Conservation (phyloP, 305 asterid genomes). For the Fraxinus nigra region DNA sequence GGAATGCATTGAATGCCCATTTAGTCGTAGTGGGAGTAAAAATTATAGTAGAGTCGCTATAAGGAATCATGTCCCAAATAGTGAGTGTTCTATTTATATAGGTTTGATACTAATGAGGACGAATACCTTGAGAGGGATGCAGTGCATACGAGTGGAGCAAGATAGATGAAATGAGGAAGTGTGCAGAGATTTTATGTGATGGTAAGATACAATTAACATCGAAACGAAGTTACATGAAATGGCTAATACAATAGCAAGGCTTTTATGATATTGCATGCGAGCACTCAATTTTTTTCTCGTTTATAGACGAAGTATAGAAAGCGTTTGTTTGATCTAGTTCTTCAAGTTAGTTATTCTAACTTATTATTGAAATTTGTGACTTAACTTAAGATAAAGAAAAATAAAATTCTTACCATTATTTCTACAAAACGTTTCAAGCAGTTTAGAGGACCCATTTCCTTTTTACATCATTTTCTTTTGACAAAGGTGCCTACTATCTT, state of each 20-base stretch:
- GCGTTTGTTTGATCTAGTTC: not conserved
- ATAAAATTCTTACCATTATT: not conserved
- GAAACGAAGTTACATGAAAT: not conserved
- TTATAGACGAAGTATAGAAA: not conserved
- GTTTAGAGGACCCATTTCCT: not conserved
- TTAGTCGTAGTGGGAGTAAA: not conserved
- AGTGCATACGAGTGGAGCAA: not conserved
- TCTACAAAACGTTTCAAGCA: not conserved
- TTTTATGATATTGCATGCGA: not conserved
- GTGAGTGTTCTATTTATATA: not conserved
- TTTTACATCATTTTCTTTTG: not conserved
- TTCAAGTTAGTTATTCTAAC: not conserved
- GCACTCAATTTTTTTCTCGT: not conserved
- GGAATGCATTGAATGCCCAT: not conserved
- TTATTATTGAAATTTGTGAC: not conserved
- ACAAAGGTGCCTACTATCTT: not conserved
- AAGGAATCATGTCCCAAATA: not conserved
- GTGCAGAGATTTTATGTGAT: not conserved
- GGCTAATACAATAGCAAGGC: not conserved
- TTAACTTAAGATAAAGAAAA: not conserved
- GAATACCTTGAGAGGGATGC: not conserved
- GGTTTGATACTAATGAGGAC: not conserved
- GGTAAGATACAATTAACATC: not conserved
- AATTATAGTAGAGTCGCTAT: not conserved
- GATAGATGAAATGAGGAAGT: not conserved